Evolutionary conservation across 1,139 yeast genomes (phyloP), one percentile per base, ranked within the genome.

Genomic region (Candida anutae): DNA sequence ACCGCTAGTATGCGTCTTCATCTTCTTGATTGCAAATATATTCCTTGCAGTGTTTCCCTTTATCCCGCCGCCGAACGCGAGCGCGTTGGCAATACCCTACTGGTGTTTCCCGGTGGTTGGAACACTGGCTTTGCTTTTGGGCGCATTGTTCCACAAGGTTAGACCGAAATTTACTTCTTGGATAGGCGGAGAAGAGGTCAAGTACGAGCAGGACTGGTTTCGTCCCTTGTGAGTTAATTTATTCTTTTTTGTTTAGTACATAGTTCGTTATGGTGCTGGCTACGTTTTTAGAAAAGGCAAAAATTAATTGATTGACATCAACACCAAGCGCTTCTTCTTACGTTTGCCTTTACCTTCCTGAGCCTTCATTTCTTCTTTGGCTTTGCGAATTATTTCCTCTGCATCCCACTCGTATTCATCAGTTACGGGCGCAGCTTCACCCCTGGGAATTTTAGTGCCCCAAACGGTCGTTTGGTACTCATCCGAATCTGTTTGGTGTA

Each of bases 31-130:
- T 2, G 64, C 75, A 11, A 73, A 74, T 38, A 21, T 72, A 4
- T 72, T 72, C 35, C 53, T 74, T 40, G 74, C 77, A 2, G 31
- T 74, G 8, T 64, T 74, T 31, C 80, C 81, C 5, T 73, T 75
- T 45, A 50, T 74, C 0, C 76, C 74, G 3, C 81, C 81, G 2
- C 66, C 64, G 15, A 37, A 40, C n/a, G 50, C 49, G 35, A 36
- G 35, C 3, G 35, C 10, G 31, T 42, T 38, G 47, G 48, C 37
- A 32, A 58, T 53, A 28, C 79, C 81, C 1, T 75, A 68, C 40
- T 75, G 71, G 62, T 62, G 73, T 18, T 73, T 74, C 43, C 80
- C 81, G 0, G 53, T 62, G 5, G 66, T 74, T 2, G 76, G 80
- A 0, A 52, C 73, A 2, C 50, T 62, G 3, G 69, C 70, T 5